phyloP scores from a whole-genome alignment of 192 early-diverging fungal genomes.

The Haplosporangium gracile region DNA sequence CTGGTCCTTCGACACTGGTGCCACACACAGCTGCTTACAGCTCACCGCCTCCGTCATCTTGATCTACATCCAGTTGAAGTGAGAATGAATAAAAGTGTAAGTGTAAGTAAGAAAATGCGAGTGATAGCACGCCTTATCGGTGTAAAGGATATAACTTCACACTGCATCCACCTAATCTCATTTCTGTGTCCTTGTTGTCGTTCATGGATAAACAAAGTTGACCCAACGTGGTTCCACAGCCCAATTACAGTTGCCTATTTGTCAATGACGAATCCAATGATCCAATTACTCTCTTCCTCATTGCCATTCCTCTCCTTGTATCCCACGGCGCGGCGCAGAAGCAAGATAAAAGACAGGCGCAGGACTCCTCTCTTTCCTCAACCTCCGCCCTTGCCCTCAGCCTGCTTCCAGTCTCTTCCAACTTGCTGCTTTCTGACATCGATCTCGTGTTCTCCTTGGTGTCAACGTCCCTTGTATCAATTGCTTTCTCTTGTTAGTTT shows the following conservation, averaged over 20 bases:
- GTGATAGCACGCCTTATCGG: no score
- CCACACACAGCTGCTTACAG: conserved; percentile 78
- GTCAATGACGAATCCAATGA: background rate
- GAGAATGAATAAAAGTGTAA: background rate
- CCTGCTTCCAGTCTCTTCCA: background rate
- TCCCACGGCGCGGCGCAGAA: background rate
- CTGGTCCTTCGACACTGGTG: conserved; percentile 71
- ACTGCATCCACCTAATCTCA: no score
- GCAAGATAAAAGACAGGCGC: background rate
- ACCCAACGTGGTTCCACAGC: background rate
- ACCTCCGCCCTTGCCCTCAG: background rate
- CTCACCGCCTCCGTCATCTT: conserved; percentile 24
- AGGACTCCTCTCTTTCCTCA: background rate
- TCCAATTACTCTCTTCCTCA: background rate
- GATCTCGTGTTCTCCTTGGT: no score
- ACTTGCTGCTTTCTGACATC: no score
- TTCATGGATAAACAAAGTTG: background rate
- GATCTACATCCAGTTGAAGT: conserved; percentile 20
- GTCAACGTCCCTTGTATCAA: no score
- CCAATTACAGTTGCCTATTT: background rate
- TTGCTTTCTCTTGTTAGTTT: no score
- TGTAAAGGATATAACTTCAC: no score
- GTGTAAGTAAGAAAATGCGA: background rate
- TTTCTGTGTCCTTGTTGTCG: no score
- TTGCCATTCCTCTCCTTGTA: background rate